Evolutionary conservation across 257 asterid species (phyloP).

Genomic region (Thymus mandschuricus): DNA sequence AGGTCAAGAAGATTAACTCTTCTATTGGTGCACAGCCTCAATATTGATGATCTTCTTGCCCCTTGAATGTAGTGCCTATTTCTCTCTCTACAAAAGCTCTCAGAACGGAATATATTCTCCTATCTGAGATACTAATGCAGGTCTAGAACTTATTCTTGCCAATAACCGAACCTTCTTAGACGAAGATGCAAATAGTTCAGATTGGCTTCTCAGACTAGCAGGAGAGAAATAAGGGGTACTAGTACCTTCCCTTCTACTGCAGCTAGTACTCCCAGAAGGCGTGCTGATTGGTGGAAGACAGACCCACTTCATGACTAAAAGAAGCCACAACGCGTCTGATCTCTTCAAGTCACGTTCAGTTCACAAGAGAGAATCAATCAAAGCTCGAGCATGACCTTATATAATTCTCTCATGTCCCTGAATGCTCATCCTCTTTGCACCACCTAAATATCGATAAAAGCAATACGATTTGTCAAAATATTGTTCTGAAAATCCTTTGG

Average conservation of each 20-base stretch:
- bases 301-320: conserved; percentile 25
- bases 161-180: conserved; percentile 20
- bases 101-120: conserved; percentile 11
- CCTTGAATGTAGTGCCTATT: conserved; percentile 4
- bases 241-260: neutral
- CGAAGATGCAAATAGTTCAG: conserved; percentile 6
- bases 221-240: conserved; percentile 3
- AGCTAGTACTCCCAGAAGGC: conserved; percentile 1
- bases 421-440: conserved; percentile 8
- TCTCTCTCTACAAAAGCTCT: neutral
- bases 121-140: conserved; percentile 6
- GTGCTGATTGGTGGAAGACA: neutral
- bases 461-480: conserved; percentile 19
- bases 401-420: conserved; percentile 23
- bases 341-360: neutral
- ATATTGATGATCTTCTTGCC: neutral
- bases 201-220: neutral
- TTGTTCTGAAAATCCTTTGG: conserved; percentile 22
- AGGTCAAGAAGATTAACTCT: neutral
- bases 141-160: conserved; percentile 15
- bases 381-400: conserved; percentile 6
- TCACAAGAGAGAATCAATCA: conserved; percentile 14
- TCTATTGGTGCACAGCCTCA: neutral
- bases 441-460: neutral
- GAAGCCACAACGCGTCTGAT: conserved; percentile 32